Conservation (phyloP, 441 rosid species). For the Croton laevigatus region DNA sequence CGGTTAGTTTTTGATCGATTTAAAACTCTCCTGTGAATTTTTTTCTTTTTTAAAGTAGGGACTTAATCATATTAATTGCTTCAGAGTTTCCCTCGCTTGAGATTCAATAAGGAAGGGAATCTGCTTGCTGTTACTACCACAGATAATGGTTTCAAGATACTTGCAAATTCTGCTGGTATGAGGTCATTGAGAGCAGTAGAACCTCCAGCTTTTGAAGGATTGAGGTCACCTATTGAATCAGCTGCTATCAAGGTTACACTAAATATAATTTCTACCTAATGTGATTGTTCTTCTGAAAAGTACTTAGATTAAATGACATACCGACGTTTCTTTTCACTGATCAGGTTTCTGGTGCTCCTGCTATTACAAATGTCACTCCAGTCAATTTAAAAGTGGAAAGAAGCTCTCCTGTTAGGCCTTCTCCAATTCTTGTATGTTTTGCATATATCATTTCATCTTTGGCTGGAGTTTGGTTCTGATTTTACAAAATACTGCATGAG, state of each 20-base stretch:
- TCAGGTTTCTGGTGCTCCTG: slow-evolving; percentile 62
- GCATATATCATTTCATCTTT: slow-evolving; percentile 11
- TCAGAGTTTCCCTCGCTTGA: slow-evolving; percentile 75
- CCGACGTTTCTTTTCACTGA: slow-evolving; percentile 16
- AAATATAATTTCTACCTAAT: slow-evolving; percentile 15
- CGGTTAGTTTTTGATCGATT: slow-evolving; percentile 44
- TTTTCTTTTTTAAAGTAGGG: slow-evolving; percentile 15
- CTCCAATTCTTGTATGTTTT: slow-evolving; percentile 58
- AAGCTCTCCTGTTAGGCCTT: slow-evolving; percentile 77
- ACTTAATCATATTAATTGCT: slow-evolving; percentile 27
- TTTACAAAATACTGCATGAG: not conserved
- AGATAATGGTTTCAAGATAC: slow-evolving; percentile 87
- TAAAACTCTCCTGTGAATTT: slow-evolving; percentile 15
- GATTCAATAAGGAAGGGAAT: slow-evolving; percentile 83
- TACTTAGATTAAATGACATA: slow-evolving; percentile 18
- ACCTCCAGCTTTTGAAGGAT: slow-evolving; percentile 47
- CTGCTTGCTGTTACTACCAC: slow-evolving; percentile 80
- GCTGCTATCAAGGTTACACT: slow-evolving; percentile 48
- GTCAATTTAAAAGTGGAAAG: slow-evolving; percentile 77
- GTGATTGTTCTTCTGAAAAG: slow-evolving; percentile 18
- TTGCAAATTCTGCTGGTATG: slow-evolving; percentile 57
- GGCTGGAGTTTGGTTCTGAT: not conserved
- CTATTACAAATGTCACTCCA: slow-evolving; percentile 45
- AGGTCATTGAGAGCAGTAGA: slow-evolving; percentile 45
- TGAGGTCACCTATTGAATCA: slow-evolving; percentile 60